Evolutionary conservation across 352 stramenopile species (phyloP).

Genomic region (Phytophthora citrophthora): DNA sequence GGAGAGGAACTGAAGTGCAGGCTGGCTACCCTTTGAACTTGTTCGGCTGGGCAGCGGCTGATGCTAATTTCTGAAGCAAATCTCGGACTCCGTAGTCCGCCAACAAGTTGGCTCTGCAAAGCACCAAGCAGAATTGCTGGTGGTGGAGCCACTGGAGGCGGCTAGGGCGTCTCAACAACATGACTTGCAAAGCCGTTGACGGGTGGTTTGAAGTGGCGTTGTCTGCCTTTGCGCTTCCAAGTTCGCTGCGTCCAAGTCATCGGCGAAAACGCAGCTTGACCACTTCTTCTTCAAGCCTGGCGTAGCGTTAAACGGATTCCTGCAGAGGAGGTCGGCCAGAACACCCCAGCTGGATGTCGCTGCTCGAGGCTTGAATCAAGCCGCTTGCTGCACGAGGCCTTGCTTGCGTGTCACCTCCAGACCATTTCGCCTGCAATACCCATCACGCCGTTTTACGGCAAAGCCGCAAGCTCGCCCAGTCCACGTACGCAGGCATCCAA

Average conservation of each 20-base stretch:
- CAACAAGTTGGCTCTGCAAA: constrained; percentile 1
- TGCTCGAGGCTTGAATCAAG: constrained; percentile 1
- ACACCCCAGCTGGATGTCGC: constrained; percentile 7
- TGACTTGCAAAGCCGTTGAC: constrained; percentile 6
- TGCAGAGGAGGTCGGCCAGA: constrained; percentile 5
- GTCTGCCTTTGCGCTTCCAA: constrained; percentile 30
- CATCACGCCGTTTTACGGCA: constrained; percentile 19
- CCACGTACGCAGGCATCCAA: constrained; percentile 34
- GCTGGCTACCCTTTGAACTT: constrained; percentile 10
- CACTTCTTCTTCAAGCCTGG: constrained; percentile 12
- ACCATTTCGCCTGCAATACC: constrained; percentile 21
- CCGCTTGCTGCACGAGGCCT: background rate
- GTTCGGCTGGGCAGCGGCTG: constrained; percentile 4
- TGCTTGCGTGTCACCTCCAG: constrained; percentile 31
- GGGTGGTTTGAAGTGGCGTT: constrained; percentile 10
- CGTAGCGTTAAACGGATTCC: constrained; percentile 18
- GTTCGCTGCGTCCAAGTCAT: constrained; percentile 23
- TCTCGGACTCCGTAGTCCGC: constrained; percentile 9
- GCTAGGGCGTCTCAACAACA: constrained; percentile 6
- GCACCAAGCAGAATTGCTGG: constrained; percentile 14
- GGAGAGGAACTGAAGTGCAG: constrained; percentile 17
- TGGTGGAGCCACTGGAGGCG: background rate
- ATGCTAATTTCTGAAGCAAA: constrained; percentile 31
- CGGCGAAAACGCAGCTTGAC: constrained; percentile 34
- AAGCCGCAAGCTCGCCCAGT: constrained; percentile 16